Conservation (phyloP, 73 alveolate genomes). For the Paraurostyla sp. region DNA sequence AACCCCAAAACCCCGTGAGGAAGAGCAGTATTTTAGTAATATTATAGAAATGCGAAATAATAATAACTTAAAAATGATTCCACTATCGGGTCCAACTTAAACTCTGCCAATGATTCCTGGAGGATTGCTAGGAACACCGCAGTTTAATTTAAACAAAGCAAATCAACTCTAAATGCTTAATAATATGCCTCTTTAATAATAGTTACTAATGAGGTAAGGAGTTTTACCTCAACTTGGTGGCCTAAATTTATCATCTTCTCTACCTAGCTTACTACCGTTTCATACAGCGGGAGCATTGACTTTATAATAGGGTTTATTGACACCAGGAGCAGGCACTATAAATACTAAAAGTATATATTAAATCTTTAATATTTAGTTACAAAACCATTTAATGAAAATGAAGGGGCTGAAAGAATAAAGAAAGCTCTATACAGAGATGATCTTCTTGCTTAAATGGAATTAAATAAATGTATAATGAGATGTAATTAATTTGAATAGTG, state of each 20-base stretch:
- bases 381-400: conserved; percentile 37
- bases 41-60: too few species aligned
- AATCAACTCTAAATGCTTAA: conserved; percentile 4
- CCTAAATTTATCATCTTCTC: neutral
- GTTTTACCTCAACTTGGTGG: neutral
- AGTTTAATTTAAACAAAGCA: conserved; percentile 14
- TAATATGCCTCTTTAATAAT: neutral
- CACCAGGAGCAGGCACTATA: conserved; percentile 1
- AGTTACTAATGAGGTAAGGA: neutral
- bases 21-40: too few species aligned
- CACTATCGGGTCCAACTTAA: neutral
- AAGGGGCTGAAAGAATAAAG: conserved; percentile 16
- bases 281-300: neutral
- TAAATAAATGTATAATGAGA: neutral
- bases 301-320: neutral
- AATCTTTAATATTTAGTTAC: neutral
- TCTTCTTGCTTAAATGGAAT: conserved; percentile 18
- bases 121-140: conserved; percentile 9
- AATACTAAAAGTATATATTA: neutral
- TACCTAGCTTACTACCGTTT: conserved; percentile 26
- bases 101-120: neutral
- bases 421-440: conserved; percentile 40
- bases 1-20: too few species aligned
- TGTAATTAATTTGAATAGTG: neutral
- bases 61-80: conserved; percentile 7